These are phyloP conservation scores for Solioccasus polychromus DNA, from an alignment of 768 basidiomycete species.

Conservation along the genomic window DNA sequence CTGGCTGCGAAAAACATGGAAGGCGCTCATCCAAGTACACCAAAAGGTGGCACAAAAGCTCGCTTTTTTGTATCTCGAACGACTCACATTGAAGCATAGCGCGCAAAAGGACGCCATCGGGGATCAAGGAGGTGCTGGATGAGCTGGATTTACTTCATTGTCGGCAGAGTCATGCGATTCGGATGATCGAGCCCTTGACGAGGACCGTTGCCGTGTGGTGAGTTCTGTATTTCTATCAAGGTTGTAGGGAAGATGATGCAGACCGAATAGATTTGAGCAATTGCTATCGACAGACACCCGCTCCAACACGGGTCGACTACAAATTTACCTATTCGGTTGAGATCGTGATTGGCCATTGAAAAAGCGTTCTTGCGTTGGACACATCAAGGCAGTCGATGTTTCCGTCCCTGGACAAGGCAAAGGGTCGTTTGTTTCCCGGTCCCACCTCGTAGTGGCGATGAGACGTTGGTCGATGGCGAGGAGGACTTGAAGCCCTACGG, in stretches of 20 bases:
- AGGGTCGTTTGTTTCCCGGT: no score
- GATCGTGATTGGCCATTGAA: no score
- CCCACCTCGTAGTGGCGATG: no score
- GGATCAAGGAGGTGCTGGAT: conserved; percentile 88
- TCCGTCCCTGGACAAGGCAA: no score
- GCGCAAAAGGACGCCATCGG: conserved; percentile 96
- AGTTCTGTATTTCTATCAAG: conserved; percentile 22
- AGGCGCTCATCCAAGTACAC: conserved; percentile 95
- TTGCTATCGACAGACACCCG: conserved; percentile 92
- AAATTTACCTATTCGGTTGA: conserved; percentile 98
- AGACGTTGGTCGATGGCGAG: no score
- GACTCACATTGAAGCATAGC: conserved; percentile 92
- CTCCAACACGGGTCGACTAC: conserved; percentile 87
- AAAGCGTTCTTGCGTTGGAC: no score
- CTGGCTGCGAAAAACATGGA: conserved; percentile 99
- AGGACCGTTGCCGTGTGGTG: conserved; percentile 87
- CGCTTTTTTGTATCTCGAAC: conserved; percentile 96
- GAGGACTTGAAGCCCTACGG: no score
- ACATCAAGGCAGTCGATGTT: no score
- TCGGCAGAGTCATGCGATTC: conserved; percentile 84
- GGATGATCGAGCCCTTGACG: conserved; percentile 92
- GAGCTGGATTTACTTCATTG: conserved; percentile 98
- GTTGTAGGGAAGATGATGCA: conserved; percentile 26
- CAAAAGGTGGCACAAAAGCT: conserved; percentile 98
- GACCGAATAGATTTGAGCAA: conserved; percentile 93